phyloP scores from a whole-genome alignment of 1,284 basidiomycete genomes.

The Ganoderma lingzhi region DNA sequence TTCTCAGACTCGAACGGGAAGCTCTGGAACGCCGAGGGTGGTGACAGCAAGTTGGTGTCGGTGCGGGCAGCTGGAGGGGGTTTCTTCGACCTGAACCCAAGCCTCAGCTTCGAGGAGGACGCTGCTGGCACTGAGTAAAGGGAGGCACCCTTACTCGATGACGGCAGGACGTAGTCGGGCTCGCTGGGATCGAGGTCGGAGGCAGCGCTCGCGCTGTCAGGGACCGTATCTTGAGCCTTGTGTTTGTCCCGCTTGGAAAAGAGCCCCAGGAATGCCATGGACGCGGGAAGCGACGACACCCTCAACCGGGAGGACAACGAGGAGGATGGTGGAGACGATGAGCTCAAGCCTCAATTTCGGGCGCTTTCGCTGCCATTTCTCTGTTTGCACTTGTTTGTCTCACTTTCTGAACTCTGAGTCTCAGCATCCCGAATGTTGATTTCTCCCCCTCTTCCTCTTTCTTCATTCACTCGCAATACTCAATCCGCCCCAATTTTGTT shows the following conservation, averaged over 20 bases:
- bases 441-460: neutral
- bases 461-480: neutral
- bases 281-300: conserved; percentile 19
- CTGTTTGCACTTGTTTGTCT: conserved; percentile 32
- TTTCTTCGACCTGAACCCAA: conserved; percentile 44
- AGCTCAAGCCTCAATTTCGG: conserved; percentile 24
- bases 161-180: conserved; percentile 41
- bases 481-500: neutral
- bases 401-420: neutral
- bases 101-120: conserved; percentile 46
- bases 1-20: conserved; percentile 49
- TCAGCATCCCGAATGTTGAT: neutral
- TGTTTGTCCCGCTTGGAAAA: conserved; percentile 45
- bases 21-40: conserved; percentile 37
- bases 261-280: conserved; percentile 43
- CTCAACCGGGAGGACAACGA: conserved; percentile 24
- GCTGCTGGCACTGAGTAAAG: conserved; percentile 39
- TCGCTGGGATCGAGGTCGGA: conserved; percentile 38
- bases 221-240: conserved; percentile 32
- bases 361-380: conserved; percentile 20
- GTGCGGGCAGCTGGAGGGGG: conserved; percentile 30
- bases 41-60: conserved; percentile 35
- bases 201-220: conserved; percentile 27
- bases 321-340: conserved; percentile 18
- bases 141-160: conserved; percentile 30